phyloP scores from a whole-genome alignment of 1,139 yeast species.

The Zygosaccharomyces pseudobailii region DNA sequence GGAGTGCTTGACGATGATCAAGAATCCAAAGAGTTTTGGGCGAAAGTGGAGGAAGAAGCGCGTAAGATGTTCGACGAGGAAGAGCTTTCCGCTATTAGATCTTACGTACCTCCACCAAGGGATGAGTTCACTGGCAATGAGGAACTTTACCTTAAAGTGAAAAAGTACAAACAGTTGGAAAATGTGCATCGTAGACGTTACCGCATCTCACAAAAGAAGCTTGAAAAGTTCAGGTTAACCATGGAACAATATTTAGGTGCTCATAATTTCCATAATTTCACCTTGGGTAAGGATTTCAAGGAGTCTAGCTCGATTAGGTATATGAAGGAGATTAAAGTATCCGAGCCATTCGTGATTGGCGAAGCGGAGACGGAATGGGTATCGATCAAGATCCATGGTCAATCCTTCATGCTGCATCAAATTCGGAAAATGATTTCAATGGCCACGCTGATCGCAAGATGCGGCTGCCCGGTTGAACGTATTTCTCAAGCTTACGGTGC shows the following conservation, averaged over 20 bases:
- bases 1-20: conserved; percentile 55
- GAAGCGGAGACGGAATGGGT: conserved; percentile 96
- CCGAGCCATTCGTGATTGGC: conserved; percentile 90
- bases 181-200: conserved; percentile 63
- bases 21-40: conserved; percentile 78
- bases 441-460: conserved; percentile 81
- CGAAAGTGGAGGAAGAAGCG: conserved; percentile 43
- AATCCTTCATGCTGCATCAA: conserved; percentile 97
- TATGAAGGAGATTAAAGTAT: conserved; percentile 73
- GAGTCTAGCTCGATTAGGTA: conserved; percentile 81
- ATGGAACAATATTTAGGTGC: conserved; percentile 76
- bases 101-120: conserved; percentile 36
- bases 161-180: conserved; percentile 60
- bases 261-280: conserved; percentile 93
- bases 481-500: conserved; percentile 75
- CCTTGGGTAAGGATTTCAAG: conserved; percentile 79
- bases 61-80: conserved; percentile 45
- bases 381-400: conserved; percentile 94
- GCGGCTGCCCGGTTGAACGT: conserved; percentile 75
- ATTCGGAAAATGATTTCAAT: conserved; percentile 97
- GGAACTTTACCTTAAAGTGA: conserved; percentile 41
- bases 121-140: conserved; percentile 37
- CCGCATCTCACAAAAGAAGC: conserved; percentile 57
- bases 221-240: conserved; percentile 59
- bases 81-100: conserved; percentile 38